phyloP scores from a whole-genome alignment of 139 green algal species.

The Parachlorella kessleri region DNA sequence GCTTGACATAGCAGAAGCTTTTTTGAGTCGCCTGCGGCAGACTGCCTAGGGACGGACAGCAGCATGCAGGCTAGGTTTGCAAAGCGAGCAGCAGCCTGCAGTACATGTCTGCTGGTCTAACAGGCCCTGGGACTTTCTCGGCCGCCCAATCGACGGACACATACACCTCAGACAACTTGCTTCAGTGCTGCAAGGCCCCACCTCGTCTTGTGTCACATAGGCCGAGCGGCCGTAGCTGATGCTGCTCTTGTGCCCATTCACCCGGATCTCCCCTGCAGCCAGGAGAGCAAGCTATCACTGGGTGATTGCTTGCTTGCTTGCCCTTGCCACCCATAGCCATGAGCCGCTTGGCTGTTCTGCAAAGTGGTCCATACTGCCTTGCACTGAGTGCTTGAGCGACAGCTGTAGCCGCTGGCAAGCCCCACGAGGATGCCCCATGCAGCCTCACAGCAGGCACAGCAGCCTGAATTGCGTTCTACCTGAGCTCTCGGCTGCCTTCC shows the following conservation, averaged over 20 bases:
- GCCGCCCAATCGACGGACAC: no score
- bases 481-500: no score
- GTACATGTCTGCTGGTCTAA: no score
- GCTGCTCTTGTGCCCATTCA: constrained; percentile 28
- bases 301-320: not conserved
- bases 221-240: constrained; percentile 34
- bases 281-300: not conserved
- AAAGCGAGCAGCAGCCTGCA: no score
- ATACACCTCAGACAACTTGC: no score
- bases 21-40: no score
- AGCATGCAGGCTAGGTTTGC: not conserved
- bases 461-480: not conserved
- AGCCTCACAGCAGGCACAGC: not conserved
- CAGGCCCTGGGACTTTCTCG: no score
- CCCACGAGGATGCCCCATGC: not conserved
- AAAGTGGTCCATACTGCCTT: not conserved
- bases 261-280: constrained; percentile 23
- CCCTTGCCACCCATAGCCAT: not conserved
- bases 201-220: constrained; percentile 42
- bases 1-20: no score
- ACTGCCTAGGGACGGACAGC: not conserved
- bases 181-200: not conserved
- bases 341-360: not conserved
- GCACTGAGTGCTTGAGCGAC: not conserved
- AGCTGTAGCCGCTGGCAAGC: not conserved